Base-by-base conservation (phyloP, 2,329 filamentous ascomycete species). In the Ramularia endophylla region DNA sequence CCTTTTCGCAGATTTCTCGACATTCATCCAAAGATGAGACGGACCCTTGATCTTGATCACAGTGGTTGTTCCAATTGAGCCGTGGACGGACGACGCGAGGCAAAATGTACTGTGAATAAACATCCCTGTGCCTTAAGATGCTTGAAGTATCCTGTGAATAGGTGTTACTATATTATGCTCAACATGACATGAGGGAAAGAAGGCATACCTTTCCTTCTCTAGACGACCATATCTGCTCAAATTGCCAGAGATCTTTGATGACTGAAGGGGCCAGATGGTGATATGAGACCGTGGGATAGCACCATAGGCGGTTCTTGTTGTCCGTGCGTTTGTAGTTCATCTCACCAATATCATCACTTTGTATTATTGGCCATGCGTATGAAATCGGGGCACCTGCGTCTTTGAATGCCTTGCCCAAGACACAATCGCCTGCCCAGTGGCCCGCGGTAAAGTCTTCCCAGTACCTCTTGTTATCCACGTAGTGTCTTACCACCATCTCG, bases 401-500 rank as follows among this genome's bases (percentile, higher is more conserved):
- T 1, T 40, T 44, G 15, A 59, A 49, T 1, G 48, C 53, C 36
- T 55, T 56, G 5, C 56, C 57, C 4, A 60, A 33, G 7, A 60
- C 47, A n/a, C 46, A 51, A 43, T 60, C 57, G 11, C 57, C 57
- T 3, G 56, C 56, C 57, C 56, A 59, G 13, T 55, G 52, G 1
- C 40, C 34, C 19, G 50, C 47, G 2, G 52, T 57, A 28, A 56
- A 55, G 5, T 27, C 38, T 18, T 58, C 57, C 37, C 47, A 50
- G 12, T 51, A 41, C 12, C 63, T 51, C 6, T 69, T 55, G 37
- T 70, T 63, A 5, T 58, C 52, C 1, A 60, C 56, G 40, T 69
- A 72, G 31, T 69, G 66, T 5, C 45, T 42, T 8, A 53, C 52
- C 4, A 54, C 53, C 8, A 38, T 39, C 34, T 61, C 50, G 22